These are phyloP conservation scores for Saccharomycopsis lassenensis DNA, from an alignment of 805 yeast genomes.

Conservation along the genomic window DNA sequence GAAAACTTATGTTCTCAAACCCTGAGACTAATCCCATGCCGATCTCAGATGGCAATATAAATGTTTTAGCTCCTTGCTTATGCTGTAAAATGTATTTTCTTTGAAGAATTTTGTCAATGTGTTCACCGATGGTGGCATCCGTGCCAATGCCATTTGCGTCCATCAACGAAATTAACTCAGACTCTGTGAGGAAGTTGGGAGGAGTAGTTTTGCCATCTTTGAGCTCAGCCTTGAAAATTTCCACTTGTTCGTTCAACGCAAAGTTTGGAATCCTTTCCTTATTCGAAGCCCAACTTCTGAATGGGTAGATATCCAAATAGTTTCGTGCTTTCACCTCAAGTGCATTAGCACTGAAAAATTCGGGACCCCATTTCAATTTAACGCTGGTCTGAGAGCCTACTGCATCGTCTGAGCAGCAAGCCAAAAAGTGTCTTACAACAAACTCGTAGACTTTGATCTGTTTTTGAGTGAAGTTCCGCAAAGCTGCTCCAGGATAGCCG, in stretches of 20 bases:
- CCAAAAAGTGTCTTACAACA: constrained; percentile 75
- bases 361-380: constrained; percentile 67
- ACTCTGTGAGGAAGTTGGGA: constrained; percentile 78
- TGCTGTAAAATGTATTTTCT: constrained; percentile 56
- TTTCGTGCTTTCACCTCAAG: constrained; percentile 61
- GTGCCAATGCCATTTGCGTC: constrained; percentile 97
- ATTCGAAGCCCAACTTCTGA: constrained; percentile 64
- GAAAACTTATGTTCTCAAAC: constrained; percentile 64
- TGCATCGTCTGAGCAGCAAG: constrained; percentile 89
- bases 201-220: constrained; percentile 70
- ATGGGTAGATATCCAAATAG: constrained; percentile 66
- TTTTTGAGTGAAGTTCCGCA: constrained; percentile 26
- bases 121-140: constrained; percentile 98
- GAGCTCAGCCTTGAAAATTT: constrained; percentile 46
- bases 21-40: constrained; percentile 88
- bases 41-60: constrained; percentile 64
- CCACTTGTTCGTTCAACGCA: constrained; percentile 42
- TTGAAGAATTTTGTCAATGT: constrained; percentile 65
- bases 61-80: constrained; percentile 28
- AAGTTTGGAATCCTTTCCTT: constrained; percentile 55
- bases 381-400: constrained; percentile 59
- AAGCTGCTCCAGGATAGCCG: constrained; percentile 31
- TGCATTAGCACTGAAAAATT: constrained; percentile 64
- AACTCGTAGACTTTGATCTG: constrained; percentile 76
- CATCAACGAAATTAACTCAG: constrained; percentile 88